Conservation (phyloP, 495 filamentous ascomycete species). For the Penicillium alfredii region DNA sequence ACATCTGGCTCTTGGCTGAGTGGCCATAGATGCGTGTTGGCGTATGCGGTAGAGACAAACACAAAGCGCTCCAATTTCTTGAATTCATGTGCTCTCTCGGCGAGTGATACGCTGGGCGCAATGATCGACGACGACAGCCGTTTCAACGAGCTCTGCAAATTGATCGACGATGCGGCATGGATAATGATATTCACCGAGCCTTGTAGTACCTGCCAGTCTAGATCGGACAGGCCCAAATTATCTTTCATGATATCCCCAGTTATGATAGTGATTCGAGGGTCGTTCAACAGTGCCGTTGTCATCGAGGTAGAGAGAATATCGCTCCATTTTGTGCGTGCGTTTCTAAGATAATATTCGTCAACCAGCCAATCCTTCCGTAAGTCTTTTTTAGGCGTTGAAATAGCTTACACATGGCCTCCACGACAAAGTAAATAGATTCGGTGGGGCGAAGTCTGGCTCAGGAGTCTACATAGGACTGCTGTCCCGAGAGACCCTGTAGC, state of each 20-base stretch:
- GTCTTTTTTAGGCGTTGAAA: neutral
- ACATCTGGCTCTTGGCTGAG: neutral
- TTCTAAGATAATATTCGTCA: neutral
- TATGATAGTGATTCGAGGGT: conserved; percentile 2
- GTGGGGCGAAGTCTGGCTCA: neutral
- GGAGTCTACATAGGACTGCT: conserved; percentile 7
- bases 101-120: conserved; percentile 1
- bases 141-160: conserved; percentile 5
- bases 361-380: conserved; percentile 10
- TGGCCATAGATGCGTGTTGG: conserved; percentile 10
- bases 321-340: no score
- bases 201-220: neutral
- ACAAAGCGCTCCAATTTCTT: conserved; percentile 12
- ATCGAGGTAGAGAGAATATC: no score
- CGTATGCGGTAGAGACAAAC: conserved; percentile 18
- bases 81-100: no score
- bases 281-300: no score
- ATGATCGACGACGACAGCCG: conserved; percentile 6
- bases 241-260: conserved; percentile 7
- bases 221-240: neutral
- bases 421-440: conserved; percentile 14
- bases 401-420: conserved; percentile 10
- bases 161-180: conserved; percentile 23
- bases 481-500: conserved; percentile 19
- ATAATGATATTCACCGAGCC: conserved; percentile 12